Percentiles rank a stretch among this genome's conserved stretches.
Evolutionary conservation across 2,329 filamentous ascomycete genomes (phyloP).

Genomic region (Penicillium janthinellum): DNA sequence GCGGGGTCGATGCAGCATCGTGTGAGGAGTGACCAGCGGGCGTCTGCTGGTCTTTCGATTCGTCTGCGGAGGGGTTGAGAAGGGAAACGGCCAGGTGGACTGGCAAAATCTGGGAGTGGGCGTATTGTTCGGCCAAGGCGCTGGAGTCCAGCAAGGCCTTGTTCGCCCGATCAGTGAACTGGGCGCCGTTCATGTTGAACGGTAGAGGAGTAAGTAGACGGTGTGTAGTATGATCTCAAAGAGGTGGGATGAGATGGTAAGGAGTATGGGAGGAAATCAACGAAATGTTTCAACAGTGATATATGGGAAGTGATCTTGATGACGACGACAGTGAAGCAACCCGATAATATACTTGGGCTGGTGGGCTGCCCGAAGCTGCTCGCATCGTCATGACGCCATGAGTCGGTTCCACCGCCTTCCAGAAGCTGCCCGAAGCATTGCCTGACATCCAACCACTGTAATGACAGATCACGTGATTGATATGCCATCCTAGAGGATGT

Average conservation of each 20-base stretch:
- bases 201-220: not conserved
- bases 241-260: constrained; percentile 2
- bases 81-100: constrained; percentile 74
- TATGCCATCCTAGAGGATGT: not conserved
- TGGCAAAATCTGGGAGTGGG: constrained; percentile 86
- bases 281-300: too few relatives aligned
- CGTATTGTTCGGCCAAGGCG: constrained; percentile 82
- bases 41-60: constrained; percentile 81
- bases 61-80: constrained; percentile 51
- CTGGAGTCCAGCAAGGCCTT: constrained; percentile 89
- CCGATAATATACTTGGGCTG: constrained; percentile 29
- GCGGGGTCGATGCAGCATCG: constrained; percentile 64
- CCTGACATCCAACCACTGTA: constrained; percentile 3
- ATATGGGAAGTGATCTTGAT: not conserved
- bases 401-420: constrained; percentile 39
- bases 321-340: constrained; percentile 11
- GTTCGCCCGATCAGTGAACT: constrained; percentile 91
- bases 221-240: constrained; percentile 5
- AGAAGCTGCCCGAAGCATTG: constrained; percentile 28
- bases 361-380: constrained; percentile 18
- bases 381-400: constrained; percentile 33
- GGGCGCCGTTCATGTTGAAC: constrained; percentile 48
- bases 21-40: constrained; percentile 65
- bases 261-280: not conserved
- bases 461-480: not conserved